Evolutionary conservation across 1,284 basidiomycete species (phyloP), one percentile per base, ranked within the genome.

Genomic region (Coniferiporia weirii): DNA sequence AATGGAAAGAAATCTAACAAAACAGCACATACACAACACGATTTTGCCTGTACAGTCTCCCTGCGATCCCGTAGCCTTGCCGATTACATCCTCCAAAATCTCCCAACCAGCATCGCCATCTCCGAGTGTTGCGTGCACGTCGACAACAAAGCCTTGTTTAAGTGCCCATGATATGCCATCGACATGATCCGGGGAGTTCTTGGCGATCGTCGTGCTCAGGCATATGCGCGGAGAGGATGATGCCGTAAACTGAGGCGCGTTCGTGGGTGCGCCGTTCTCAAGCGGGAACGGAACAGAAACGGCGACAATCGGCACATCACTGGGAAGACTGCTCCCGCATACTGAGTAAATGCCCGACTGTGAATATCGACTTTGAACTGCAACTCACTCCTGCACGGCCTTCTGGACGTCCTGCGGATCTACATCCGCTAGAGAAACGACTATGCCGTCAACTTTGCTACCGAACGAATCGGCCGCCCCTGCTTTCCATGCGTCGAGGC

Each of bases 21-120:
- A 59, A 45, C 44, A 52, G 34, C 17, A 79, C 89, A 65, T 68
- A 93, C 92, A 87, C 51, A 95, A 75, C 59, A 93, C 78, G 67
- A 94, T 84, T 32, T 82, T 80, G 4, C 79, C 75, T 43, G 75
- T 76, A 12, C 46, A 36, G n/a, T 61, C 63, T 20, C 60, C 52
- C 48, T 61, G 12, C 74, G 70, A 64, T 75, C 77, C 73, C 34
- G 78, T 80, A 12, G 83, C 80, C 66, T 84, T 87, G 56, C 79
- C 78, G 57, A 94, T 77, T 45, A 90, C 71, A 60, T 91, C 90
- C 66, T 91, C 87, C 36, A 94, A 79, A 1, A 75, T 75, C 60
- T 93, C 91, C 74, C 90, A 85, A 6, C 80, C 75, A 22, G 77
- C 68, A 57, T 89, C 84, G 3, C 68, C 67, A 9, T 68, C 68